phyloP scores from a whole-genome alignment of 129 eudicot genomes.

The Helichrysum umbraculigerum region DNA sequence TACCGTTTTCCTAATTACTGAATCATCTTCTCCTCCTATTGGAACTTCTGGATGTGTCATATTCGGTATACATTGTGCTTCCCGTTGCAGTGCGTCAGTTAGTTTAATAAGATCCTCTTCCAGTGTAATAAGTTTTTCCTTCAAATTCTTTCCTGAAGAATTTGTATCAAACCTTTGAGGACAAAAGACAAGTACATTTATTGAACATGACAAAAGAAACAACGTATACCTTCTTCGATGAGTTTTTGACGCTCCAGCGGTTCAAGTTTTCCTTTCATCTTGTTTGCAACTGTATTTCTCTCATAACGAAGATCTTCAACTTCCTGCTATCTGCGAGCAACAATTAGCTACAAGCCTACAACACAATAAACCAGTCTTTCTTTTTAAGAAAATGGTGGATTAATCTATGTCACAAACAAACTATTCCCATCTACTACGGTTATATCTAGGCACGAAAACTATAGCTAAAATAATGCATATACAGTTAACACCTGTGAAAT shows the following conservation, averaged over 20 bases:
- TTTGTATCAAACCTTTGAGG: conserved; percentile 12
- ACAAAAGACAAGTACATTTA: background rate
- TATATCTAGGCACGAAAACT: background rate
- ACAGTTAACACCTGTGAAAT: too few species aligned
- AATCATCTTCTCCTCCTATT: conserved; percentile 81
- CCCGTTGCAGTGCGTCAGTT: conserved; percentile 79
- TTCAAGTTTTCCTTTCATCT: conserved; percentile 96
- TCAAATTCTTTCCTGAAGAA: conserved; percentile 68
- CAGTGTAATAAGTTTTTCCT: conserved; percentile 69
- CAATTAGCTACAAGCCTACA: conserved; percentile 51
- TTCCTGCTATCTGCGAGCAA: conserved; percentile 94
- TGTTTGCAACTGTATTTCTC: conserved; percentile 90
- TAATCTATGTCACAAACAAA: conserved; percentile 6
- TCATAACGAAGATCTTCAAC: conserved; percentile 93
- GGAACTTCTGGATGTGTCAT: conserved; percentile 98
- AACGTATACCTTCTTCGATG: conserved; percentile 74
- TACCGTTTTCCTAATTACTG: conserved; percentile 67
- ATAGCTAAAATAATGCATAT: background rate
- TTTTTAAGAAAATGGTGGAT: background rate
- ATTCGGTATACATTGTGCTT: conserved; percentile 90
- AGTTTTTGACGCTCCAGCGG: conserved; percentile 84
- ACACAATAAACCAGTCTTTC: conserved; percentile 34
- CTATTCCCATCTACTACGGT: background rate
- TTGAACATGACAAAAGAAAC: background rate
- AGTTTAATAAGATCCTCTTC: conserved; percentile 86